Evolutionary conservation across 495 filamentous ascomycete species (phyloP).

Genomic region (Diplogelasinospora grovesii): DNA sequence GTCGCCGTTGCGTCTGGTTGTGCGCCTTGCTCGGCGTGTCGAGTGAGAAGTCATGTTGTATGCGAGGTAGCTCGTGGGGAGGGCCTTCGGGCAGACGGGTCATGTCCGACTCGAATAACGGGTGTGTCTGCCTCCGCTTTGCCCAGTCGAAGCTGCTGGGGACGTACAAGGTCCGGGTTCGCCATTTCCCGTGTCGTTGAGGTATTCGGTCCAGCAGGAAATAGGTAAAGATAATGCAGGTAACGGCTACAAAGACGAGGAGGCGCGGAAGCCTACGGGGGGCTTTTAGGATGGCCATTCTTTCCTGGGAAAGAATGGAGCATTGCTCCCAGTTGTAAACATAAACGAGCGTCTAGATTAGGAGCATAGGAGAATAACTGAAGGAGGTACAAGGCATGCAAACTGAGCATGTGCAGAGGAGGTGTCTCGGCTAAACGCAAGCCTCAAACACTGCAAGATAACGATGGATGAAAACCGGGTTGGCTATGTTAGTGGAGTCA

Average conservation of each 20-base stretch:
- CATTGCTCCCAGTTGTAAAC: no score
- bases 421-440: no score
- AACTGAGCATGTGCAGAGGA: no score
- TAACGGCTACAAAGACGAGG: conserved; percentile 14
- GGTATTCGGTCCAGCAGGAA: conserved; percentile 4
- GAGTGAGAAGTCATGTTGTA: conserved; percentile 34
- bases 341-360: no score
- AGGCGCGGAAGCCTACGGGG: conserved; percentile 19
- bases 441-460: no score
- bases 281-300: conserved; percentile 19
- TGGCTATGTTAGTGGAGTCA: no score
- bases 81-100: conserved; percentile 27
- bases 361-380: no score
- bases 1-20: conserved; percentile 19
- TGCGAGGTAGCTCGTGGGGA: conserved; percentile 27
- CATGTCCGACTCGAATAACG: conserved; percentile 25
- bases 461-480: no score
- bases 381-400: no score
- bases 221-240: conserved; percentile 17
- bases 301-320: neutral
- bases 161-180: conserved; percentile 21
- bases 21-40: conserved; percentile 26
- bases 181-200: neutral
- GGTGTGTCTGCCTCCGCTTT: conserved; percentile 22
- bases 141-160: conserved; percentile 40